phyloP scores from a whole-genome alignment of 106 monocot genomes.

The Alisma plantagoaquatica region DNA sequence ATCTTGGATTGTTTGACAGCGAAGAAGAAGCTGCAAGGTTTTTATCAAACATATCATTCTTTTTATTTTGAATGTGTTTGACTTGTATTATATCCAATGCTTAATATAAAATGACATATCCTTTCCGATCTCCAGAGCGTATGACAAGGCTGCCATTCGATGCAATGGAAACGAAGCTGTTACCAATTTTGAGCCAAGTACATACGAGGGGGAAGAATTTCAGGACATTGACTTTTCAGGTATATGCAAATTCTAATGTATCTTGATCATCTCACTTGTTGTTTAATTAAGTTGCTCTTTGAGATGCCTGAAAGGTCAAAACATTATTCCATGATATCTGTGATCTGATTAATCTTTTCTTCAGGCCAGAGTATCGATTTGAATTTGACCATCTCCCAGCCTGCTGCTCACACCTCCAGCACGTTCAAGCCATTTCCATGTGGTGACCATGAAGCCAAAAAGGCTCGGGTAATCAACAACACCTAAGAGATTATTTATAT shows the following conservation, averaged over 20 bases:
- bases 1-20: too few species aligned
- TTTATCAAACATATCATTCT: background rate
- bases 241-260: slow-evolving; percentile 10
- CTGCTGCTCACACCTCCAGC: slow-evolving; percentile 16
- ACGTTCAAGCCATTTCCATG: slow-evolving; percentile 15
- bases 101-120: slow-evolving; percentile 4
- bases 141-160: slow-evolving; percentile 84
- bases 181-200: slow-evolving; percentile 74
- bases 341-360: background rate
- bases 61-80: too few species aligned
- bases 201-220: slow-evolving; percentile 50
- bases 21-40: slow-evolving; percentile 82
- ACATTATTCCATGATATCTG: background rate
- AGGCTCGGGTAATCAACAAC: slow-evolving; percentile 11
- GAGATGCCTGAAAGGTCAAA: background rate
- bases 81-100: too few species aligned
- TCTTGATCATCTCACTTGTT: background rate
- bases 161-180: slow-evolving; percentile 82
- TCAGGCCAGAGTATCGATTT: slow-evolving; percentile 37
- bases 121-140: slow-evolving; percentile 38
- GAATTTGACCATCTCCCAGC: slow-evolving; percentile 72
- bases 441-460: slow-evolving; percentile 17
- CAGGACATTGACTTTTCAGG: slow-evolving; percentile 37
- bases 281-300: background rate
- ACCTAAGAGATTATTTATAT: too few species aligned